Evolutionary conservation across 2,329 filamentous ascomycete species (phyloP).

Genomic region (Aschersonia sp.): DNA sequence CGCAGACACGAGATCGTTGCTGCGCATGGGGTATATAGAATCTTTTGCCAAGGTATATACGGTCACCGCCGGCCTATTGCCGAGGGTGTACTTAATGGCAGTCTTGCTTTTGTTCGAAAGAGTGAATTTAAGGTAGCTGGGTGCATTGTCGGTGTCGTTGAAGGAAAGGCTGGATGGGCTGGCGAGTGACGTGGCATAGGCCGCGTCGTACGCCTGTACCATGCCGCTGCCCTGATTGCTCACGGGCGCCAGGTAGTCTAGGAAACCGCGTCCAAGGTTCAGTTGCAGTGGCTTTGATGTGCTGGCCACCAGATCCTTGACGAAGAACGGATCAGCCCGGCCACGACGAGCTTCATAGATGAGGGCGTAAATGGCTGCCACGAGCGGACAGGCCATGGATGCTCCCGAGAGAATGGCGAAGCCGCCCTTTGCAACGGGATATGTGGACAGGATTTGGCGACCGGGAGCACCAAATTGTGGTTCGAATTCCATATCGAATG

Average conservation of each 20-base stretch:
- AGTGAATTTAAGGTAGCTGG: conserved; percentile 23
- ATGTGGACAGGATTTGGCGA: conserved; percentile 29
- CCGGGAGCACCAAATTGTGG: conserved; percentile 24
- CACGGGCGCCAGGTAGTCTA: conserved; percentile 29
- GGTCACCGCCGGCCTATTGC: conserved; percentile 29
- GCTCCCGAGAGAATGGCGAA: conserved; percentile 30
- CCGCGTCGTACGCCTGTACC: conserved; percentile 36
- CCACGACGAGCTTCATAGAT: conserved; percentile 28
- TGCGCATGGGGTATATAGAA: conserved; percentile 15
- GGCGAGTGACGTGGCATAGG: conserved; percentile 33
- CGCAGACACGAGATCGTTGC: conserved; percentile 22
- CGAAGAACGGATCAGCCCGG: conserved; percentile 21
- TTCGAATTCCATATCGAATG: conserved; percentile 22
- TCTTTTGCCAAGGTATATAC: conserved; percentile 27
- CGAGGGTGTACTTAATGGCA: conserved; percentile 33
- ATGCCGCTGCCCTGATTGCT: conserved; percentile 35
- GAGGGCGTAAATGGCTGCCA: conserved; percentile 21
- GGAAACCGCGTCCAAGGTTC: conserved; percentile 19
- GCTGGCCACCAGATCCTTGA: conserved; percentile 23
- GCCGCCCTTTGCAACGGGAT: conserved; percentile 17
- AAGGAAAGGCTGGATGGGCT: conserved; percentile 38
- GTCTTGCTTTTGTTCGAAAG: conserved; percentile 35
- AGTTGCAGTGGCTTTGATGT: conserved; percentile 24
- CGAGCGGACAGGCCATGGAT: conserved; percentile 29
- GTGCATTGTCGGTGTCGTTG: conserved; percentile 32